Base-by-base conservation (phyloP, 2,329 filamentous ascomycete genomes). In the Emmonsiellopsis sp. region DNA sequence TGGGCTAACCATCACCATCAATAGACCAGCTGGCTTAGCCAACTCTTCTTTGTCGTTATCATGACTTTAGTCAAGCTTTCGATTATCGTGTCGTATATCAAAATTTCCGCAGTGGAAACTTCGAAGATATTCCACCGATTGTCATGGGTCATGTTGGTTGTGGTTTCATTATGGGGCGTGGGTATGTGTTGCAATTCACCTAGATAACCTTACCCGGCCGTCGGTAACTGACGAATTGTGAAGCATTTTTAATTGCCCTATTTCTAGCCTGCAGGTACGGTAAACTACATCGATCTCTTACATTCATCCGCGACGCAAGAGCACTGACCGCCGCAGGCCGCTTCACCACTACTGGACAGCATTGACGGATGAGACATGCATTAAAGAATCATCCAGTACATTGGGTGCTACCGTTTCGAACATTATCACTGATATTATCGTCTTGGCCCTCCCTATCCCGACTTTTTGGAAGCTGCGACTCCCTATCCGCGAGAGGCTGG, bases 31-130 rank as follows among this genome's bases (percentile, higher is more conserved):
- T 60, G 55, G 57, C 38, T 56, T 26, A 51, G 54, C 37, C 56
- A 60, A 48, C 7, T 60, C 8, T 34, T 55, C 15, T 58, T 57
- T 34, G 11, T 58, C 9, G 10, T 53, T 7, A 53, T 58, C 13
- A 57, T 58, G 53, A 54, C 46, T 6, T 48, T 58, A 15, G 58
- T 58, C 7, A 56, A 58, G 42, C 48, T 58, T 10, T 60, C 58
- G 2, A 55, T 60, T 42, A 35, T 60, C 11, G 32, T 50, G 2
- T 60, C 58, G 16, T 60, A 58, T 45, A 47, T 58, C 40, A 55
- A 57, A 5, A 51, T 60, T 32, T 51, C 54, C 30, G 44, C 44
- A 10, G 15, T 46, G 7, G n/a, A 7, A 20, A 48, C 26, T 5
- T 48, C 32, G 20, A 58, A 46, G 53, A 37, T 26, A 7, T 51